A percentile compares a stretch with the other conserved stretches of the same genome.
Conservation (phyloP, 305 asterid genomes). For the Solanum hybrid region DNA sequence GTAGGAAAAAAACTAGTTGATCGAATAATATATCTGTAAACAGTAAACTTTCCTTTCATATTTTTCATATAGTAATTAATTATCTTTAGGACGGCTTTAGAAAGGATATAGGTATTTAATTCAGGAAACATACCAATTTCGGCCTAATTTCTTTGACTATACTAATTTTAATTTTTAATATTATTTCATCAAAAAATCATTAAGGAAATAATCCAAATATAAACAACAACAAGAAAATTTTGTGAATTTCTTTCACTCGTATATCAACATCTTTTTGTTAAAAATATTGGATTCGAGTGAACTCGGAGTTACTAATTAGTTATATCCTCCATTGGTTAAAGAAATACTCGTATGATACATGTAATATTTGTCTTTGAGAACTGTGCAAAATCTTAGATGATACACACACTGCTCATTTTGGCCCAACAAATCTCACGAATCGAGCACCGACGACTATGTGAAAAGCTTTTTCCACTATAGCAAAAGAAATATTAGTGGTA, state of each 20-base stretch:
- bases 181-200: background rate
- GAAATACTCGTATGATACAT: background rate
- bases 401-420: background rate
- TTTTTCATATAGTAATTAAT: background rate
- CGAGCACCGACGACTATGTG: background rate
- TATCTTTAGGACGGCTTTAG: background rate
- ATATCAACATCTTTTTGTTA: background rate
- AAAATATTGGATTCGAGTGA: background rate
- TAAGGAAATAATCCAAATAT: background rate
- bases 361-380: background rate
- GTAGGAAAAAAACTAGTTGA: background rate
- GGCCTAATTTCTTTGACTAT: background rate
- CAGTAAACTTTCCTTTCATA: fast-evolving
- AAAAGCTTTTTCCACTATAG: background rate
- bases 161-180: background rate
- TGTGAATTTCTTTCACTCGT: background rate
- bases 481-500: background rate
- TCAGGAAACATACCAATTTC: background rate
- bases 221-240: background rate
- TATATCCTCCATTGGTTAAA: background rate
- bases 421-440: background rate
- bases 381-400: background rate
- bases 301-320: background rate
- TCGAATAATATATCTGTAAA: background rate
- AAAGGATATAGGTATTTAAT: background rate